phyloP scores from a whole-genome alignment of 2,329 filamentous ascomycete genomes.

The Phaeosphaeria sp. region DNA sequence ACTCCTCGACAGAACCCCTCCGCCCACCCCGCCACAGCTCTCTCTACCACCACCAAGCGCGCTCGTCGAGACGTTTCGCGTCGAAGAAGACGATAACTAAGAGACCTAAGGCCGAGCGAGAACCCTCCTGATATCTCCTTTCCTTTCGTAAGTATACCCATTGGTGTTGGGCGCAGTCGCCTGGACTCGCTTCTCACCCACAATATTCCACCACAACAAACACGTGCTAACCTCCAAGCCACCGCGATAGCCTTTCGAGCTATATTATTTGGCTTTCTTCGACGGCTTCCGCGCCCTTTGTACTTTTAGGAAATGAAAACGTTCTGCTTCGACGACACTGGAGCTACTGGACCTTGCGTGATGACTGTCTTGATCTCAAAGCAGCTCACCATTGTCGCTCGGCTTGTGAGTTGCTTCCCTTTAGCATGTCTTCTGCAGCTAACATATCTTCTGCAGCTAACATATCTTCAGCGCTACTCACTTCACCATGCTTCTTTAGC shows the following conservation, averaged over 20 bases:
- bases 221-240: background rate
- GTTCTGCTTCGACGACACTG: background rate
- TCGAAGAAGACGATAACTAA: background rate
- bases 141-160: background rate
- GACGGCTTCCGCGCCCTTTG: background rate
- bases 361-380: background rate
- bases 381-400: background rate
- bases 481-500: background rate
- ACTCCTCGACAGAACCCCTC: background rate
- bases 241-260: background rate
- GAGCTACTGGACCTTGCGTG: background rate
- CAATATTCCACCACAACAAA: background rate
- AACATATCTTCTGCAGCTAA: no score
- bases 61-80: no score
- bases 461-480: conserved; percentile 1
- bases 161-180: background rate
- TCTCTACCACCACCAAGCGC: no score
- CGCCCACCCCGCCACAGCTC: no score
- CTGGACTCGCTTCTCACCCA: background rate
- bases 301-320: background rate
- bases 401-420: background rate
- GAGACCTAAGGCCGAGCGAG: background rate
- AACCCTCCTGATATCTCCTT: background rate
- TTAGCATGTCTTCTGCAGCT: background rate
- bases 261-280: background rate